Evolutionary conservation across 768 basidiomycete genomes (phyloP).

Genomic region (Lactarius deliciosus): DNA sequence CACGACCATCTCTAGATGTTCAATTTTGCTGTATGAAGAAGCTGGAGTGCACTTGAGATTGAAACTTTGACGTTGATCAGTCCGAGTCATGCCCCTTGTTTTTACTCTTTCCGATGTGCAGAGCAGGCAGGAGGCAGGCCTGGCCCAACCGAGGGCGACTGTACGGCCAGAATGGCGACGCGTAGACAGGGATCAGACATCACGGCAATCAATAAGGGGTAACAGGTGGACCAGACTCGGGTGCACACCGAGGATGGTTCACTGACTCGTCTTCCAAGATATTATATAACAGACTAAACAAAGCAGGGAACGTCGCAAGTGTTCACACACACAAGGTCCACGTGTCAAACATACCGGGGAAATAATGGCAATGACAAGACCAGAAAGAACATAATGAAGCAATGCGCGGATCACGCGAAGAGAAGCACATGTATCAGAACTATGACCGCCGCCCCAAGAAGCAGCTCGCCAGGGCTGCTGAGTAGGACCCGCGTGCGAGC

Average conservation of each 20-base stretch:
- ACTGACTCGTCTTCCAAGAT: not conserved
- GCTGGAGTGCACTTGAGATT: too few species aligned
- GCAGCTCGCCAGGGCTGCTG: not conserved
- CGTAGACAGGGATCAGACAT: not conserved
- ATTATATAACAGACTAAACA: not conserved
- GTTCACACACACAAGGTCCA: not conserved
- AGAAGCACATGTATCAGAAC: not conserved
- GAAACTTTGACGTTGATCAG: too few species aligned
- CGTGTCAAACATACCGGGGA: not conserved
- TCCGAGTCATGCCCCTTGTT: too few species aligned
- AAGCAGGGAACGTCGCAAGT: not conserved
- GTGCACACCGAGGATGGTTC: not conserved
- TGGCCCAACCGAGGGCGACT: too few species aligned
- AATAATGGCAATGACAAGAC: not conserved
- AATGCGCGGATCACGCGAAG: not conserved
- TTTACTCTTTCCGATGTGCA: too few species aligned
- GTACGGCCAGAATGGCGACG: not conserved
- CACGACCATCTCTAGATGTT: too few species aligned
- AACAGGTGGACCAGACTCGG: too few species aligned
- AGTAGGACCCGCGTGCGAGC: not conserved
- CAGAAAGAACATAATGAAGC: not conserved
- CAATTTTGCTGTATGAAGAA: too few species aligned
- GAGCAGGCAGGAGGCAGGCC: too few species aligned
- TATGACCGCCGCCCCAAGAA: not conserved
- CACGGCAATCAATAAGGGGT: not conserved